These are phyloP conservation scores for Pezizomycotina sp. DNA, from an alignment of 2,329 filamentous ascomycete species.

Conservation along the genomic window DNA sequence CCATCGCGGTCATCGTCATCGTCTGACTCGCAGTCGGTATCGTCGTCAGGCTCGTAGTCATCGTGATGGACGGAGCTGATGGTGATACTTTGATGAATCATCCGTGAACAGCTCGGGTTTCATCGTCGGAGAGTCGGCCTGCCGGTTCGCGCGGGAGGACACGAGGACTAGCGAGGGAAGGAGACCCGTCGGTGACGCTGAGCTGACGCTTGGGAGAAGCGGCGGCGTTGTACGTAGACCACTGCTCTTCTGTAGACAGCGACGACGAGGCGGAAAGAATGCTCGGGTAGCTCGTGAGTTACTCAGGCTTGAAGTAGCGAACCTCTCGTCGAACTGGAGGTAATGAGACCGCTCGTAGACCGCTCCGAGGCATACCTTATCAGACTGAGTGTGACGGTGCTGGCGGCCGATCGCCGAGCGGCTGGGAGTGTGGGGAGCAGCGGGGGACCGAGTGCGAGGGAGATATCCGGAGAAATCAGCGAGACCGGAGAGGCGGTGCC, in stretches of 20 bases:
- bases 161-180: too few species aligned
- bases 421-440: conserved; percentile 4
- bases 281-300: conserved; percentile 26
- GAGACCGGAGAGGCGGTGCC: conserved; percentile 9
- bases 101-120: too few species aligned
- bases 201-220: conserved; percentile 15
- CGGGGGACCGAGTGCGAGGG: conserved; percentile 17
- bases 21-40: conserved; percentile 17
- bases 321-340: conserved; percentile 24
- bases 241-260: conserved; percentile 22
- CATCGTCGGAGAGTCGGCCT: too few species aligned
- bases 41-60: conserved; percentile 19
- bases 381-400: conserved; percentile 17
- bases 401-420: conserved; percentile 1
- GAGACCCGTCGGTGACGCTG: too few species aligned
- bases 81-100: too few species aligned
- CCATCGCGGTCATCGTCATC: conserved; percentile 22
- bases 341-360: conserved; percentile 16
- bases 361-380: conserved; percentile 8
- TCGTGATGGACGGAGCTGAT: conserved; percentile 6
- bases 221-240: conserved; percentile 12
- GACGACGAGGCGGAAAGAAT: conserved; percentile 23
- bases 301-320: conserved; percentile 24
- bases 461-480: conserved; percentile 17
- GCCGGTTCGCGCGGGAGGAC: too few species aligned